Evolutionary conservation across 805 yeast species (phyloP), one percentile per base, ranked within the genome.

Genomic region (Wickerhamiella cacticola): DNA sequence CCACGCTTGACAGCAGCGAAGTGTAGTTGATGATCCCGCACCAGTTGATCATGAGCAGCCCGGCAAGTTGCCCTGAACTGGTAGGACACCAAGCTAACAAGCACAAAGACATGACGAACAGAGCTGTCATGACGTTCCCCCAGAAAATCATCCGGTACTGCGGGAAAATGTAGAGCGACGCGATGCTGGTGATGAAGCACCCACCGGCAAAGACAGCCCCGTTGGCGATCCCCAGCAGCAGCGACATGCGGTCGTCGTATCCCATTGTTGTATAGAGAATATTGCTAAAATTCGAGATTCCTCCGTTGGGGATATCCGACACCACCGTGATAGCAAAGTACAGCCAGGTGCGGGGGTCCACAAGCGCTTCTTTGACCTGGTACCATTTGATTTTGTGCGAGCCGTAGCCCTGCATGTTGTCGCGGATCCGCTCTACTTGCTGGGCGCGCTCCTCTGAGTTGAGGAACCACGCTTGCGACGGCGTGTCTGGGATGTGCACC

Each of bases 391-490:
- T 76, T 49, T 64, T 70, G 31, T 44, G 44, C 53, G 70, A 74
- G 49, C 80, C 79, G 57, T 73, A 73, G 36, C 81, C 82, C 54
- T 70, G 78, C 54, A 69, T 73, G 63, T 72, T 76, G 18, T 51
- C 53, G 58, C 78, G 70, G 54, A 73, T 75, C 55, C 79, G 68
- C 57, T 69, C 74, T 31, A 74, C 75, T 36, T 71, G 71, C 55
- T 64, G 59, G n/a, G 62, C 56, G 49, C 65, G 68, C 57, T 74
- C 81, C 49, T 68, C 66, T 22, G 68, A 70, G 12, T 60, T 63
- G 48, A 70, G 62, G 48, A 69, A 68, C 68, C 73, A 68, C 2
- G 78, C 76, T 19, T 63, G 59, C 9, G 50, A 50, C 41, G 83
- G 83, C 25, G 65, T 60, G 52, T 76, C 79, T 12, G 83, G 82